Percentiles rank a stretch among this genome's conserved stretches.
Evolutionary conservation across 2,329 filamentous ascomycete genomes (phyloP).

Genomic region (Curvularia lunata): DNA sequence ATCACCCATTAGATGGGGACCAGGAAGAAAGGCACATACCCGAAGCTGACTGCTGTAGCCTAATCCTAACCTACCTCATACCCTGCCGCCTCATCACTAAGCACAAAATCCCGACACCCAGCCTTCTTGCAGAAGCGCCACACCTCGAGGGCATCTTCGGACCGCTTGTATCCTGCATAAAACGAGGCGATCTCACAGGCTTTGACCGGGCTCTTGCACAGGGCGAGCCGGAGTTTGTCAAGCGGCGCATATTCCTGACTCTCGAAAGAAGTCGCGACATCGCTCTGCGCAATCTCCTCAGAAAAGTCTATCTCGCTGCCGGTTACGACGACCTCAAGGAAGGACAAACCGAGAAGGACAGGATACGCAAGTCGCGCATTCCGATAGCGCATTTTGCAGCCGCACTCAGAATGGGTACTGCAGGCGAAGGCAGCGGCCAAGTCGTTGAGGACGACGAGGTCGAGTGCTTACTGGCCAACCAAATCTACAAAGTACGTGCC

Average conservation of each 20-base stretch:
- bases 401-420: slow-evolving; percentile 76
- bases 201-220: slow-evolving; percentile 83
- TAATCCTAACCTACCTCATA: slow-evolving; percentile 93
- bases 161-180: slow-evolving; percentile 79
- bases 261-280: slow-evolving; percentile 92
- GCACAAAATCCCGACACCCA: slow-evolving; percentile 77
- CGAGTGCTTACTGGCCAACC: slow-evolving; percentile 91
- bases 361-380: slow-evolving; percentile 74
- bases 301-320: slow-evolving; percentile 86
- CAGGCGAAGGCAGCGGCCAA: slow-evolving; percentile 59
- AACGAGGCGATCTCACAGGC: slow-evolving; percentile 77
- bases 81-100: slow-evolving; percentile 89
- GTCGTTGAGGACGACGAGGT: slow-evolving; percentile 87
- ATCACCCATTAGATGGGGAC: slow-evolving; percentile 40
- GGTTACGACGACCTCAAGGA: slow-evolving; percentile 79
- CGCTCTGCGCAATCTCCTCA: slow-evolving; percentile 85
- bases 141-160: slow-evolving; percentile 77
- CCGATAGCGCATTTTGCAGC: slow-evolving; percentile 84
- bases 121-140: slow-evolving; percentile 76
- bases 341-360: slow-evolving; percentile 65
- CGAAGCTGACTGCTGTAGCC: slow-evolving; percentile 56
- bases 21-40: neutral
- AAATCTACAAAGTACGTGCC: slow-evolving; percentile 88
- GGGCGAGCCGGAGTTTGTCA: slow-evolving; percentile 92
- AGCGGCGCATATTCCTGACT: slow-evolving; percentile 90